Percentiles rank a stretch among this genome's conserved stretches.
Evolutionary conservation across 2,329 filamentous ascomycete species (phyloP).

Genomic region (Polytolypa hystricis): DNA sequence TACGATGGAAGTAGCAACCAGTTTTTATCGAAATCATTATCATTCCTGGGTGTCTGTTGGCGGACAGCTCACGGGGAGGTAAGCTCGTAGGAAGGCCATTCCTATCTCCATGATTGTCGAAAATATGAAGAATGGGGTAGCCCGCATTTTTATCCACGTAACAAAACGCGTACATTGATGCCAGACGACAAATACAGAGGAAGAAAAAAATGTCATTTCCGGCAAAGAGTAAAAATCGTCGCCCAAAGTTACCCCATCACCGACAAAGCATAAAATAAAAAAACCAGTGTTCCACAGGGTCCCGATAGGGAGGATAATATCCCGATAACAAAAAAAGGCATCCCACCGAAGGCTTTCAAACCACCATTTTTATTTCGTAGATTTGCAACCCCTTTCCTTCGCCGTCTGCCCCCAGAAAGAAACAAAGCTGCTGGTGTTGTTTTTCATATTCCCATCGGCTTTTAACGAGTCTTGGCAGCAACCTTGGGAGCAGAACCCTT

Average conservation of each 20-base stretch:
- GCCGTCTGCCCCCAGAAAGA: not conserved
- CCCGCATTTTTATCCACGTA: not conserved
- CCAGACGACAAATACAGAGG: slow-evolving; percentile 2
- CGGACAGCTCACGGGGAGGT: not conserved
- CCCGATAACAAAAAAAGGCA: too few species aligned
- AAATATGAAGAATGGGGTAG: not conserved
- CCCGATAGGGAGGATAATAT: not conserved
- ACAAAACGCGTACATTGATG: not conserved
- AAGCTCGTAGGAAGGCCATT: not conserved
- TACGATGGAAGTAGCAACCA: too few species aligned
- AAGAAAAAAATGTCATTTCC: not conserved
- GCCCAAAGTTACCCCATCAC: slow-evolving; percentile 1
- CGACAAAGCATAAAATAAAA: slow-evolving; percentile 2
- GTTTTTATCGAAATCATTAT: too few species aligned
- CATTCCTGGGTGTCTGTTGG: not conserved
- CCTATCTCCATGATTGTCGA: not conserved
- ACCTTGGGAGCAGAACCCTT: slow-evolving; percentile 85
- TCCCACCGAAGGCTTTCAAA: slow-evolving; percentile 1
- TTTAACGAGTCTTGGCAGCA: slow-evolving; percentile 74
- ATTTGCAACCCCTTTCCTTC: too few species aligned
- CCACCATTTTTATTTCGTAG: slow-evolving; percentile 2
- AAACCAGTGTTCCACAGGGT: not conserved
- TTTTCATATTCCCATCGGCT: too few species aligned
- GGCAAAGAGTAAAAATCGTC: slow-evolving; percentile 2
- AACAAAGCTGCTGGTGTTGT: too few species aligned